phyloP scores from a whole-genome alignment of 495 filamentous ascomycete genomes.

The Schizothecium vesticola region DNA sequence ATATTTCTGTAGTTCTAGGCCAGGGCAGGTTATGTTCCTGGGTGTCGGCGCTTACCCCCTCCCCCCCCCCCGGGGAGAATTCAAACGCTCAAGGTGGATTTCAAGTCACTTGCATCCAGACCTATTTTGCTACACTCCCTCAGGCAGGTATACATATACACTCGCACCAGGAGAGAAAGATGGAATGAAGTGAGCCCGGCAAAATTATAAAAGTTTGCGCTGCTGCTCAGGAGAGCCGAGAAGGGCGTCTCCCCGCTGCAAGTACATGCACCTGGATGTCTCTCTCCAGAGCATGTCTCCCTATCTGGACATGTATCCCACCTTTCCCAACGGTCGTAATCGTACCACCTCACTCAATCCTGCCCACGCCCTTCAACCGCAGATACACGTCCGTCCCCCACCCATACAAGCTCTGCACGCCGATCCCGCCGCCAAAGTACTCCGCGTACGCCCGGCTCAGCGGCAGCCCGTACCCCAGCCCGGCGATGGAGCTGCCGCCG shows the following conservation, averaged over 20 bases:
- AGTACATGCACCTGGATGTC: neutral
- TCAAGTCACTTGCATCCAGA: too few relatives aligned
- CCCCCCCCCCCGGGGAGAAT: too few relatives aligned
- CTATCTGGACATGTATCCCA: neutral
- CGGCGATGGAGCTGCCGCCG: slow-evolving; percentile 73
- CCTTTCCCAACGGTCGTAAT: neutral
- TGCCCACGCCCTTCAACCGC: slow-evolving; percentile 81
- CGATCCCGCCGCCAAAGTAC: slow-evolving; percentile 96
- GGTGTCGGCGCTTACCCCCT: too few relatives aligned
- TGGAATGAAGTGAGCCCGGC: too few relatives aligned
- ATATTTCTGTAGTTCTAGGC: too few relatives aligned
- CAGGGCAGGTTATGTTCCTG: too few relatives aligned
- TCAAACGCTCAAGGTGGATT: too few relatives aligned
- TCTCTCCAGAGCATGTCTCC: neutral
- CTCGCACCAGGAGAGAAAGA: neutral
- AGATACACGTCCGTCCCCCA: slow-evolving; percentile 68
- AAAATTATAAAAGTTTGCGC: too few relatives aligned
- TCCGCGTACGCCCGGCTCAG: slow-evolving; percentile 92
- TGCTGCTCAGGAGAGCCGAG: neutral
- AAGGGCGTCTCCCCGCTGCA: neutral
- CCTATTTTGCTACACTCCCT: too few relatives aligned
- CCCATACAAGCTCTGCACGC: slow-evolving; percentile 87
- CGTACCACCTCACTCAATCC: slow-evolving; percentile 35
- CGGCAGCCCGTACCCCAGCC: slow-evolving; percentile 88
- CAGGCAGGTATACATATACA: too few relatives aligned